A percentile compares a stretch with the other conserved stretches of the same genome.
Conservation (phyloP, 2,329 filamentous ascomycete species). For the Aspergillus ochraceoroseus region DNA sequence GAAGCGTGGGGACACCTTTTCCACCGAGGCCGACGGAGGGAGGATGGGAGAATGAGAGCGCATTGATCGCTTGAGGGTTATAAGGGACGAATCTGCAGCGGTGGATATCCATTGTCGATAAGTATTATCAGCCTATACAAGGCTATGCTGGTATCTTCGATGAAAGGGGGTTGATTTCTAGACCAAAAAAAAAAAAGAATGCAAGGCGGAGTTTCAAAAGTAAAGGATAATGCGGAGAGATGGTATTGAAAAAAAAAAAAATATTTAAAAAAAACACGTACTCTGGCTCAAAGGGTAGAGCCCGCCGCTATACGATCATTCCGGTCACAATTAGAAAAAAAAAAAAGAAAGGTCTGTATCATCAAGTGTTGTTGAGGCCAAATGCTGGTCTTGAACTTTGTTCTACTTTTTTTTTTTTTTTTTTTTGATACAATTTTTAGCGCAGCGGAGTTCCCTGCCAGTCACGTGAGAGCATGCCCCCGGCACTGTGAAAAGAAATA, state of each 20-base stretch:
- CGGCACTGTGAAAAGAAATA: too few relatives aligned
- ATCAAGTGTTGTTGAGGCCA: constrained; percentile 6
- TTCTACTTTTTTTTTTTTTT: constrained; percentile 19
- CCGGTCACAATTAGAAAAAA: constrained; percentile 7
- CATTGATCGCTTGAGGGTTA: constrained; percentile 86
- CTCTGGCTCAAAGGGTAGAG: constrained; percentile 21
- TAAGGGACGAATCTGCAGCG: constrained; percentile 94
- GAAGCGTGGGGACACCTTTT: constrained; percentile 56
- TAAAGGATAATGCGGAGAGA: constrained; percentile 6
- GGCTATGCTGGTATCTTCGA: background rate
- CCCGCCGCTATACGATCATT: constrained; percentile 24
- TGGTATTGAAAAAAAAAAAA: constrained; percentile 2
- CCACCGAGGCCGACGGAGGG: constrained; percentile 44
- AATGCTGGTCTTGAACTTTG: constrained; percentile 12
- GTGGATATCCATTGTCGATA: constrained; percentile 77
- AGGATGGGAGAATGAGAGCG: constrained; percentile 85
- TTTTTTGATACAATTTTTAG: constrained; percentile 30
- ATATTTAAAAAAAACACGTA: constrained; percentile 9
- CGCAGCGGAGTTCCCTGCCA: constrained; percentile 17
- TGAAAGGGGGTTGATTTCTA: too few relatives aligned
- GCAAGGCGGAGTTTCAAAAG: constrained; percentile 1
- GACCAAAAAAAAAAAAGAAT: too few relatives aligned
- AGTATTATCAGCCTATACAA: too few relatives aligned
- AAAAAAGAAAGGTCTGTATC: constrained; percentile 1
- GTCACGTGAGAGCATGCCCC: constrained; percentile 27